phyloP scores from a whole-genome alignment of 345 rosid genomes.

The Hibiscus mutabilis region DNA sequence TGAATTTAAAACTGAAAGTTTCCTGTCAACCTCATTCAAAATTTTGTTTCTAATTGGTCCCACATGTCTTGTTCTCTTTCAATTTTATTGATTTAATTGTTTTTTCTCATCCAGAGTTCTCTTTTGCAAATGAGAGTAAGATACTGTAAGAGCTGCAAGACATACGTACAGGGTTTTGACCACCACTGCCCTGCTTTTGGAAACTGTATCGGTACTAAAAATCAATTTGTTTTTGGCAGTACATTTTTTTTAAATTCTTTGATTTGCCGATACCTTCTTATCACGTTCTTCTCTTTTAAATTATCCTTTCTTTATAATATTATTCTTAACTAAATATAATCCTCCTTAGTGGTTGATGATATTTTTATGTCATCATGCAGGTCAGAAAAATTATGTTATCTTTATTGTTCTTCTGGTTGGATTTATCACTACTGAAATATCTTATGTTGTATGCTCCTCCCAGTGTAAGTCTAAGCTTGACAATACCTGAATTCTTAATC shows the following conservation, averaged over 20 bases:
- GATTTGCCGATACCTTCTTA: neutral
- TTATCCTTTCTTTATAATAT: neutral
- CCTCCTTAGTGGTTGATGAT: neutral
- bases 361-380: constrained; percentile 26
- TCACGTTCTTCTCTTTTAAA: neutral
- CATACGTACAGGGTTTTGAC: constrained; percentile 45
- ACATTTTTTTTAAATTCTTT: neutral
- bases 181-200: constrained; percentile 81
- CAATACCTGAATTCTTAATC: neutral
- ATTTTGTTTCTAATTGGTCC: neutral
- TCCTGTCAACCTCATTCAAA: neutral
- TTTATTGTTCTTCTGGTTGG: constrained; percentile 56
- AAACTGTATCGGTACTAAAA: constrained; percentile 51
- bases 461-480: constrained; percentile 33
- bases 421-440: constrained; percentile 43
- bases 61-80: neutral
- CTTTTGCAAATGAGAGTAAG: constrained; percentile 32
- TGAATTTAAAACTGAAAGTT: neutral
- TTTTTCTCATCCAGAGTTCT: constrained; percentile 21
- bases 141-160: constrained; percentile 48
- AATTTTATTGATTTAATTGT: neutral
- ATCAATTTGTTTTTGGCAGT: neutral
- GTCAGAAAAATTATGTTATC: constrained; percentile 43
- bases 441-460: constrained; percentile 35
- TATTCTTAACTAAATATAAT: neutral